Evolutionary conservation across 345 rosid genomes (phyloP).

Genomic region (Bruguiera gymnorhiza): DNA sequence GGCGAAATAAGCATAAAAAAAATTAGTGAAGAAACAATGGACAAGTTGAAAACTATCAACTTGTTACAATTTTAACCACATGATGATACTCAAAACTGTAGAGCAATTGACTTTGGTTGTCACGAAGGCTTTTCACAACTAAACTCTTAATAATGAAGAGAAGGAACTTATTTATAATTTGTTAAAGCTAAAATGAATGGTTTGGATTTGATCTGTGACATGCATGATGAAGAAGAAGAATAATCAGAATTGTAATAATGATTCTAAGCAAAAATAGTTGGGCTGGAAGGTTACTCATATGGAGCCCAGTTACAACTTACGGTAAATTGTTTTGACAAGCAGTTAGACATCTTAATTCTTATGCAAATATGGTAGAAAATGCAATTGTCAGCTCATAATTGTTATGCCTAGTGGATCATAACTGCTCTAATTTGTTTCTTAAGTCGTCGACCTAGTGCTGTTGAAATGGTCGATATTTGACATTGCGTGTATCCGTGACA

Average conservation of each 20-base stretch:
- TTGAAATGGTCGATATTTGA: too few relatives aligned
- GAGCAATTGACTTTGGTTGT: neutral
- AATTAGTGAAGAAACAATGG: neutral
- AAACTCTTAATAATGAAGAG: neutral
- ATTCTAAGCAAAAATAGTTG: neutral
- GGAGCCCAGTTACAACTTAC: too few relatives aligned
- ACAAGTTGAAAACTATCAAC: neutral
- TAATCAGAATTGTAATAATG: neutral
- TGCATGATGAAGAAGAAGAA: neutral
- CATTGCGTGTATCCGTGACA: too few relatives aligned
- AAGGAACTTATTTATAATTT: slow-evolving; percentile 2
- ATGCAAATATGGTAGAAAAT: too few relatives aligned
- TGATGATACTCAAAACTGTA: neutral
- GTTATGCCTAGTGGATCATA: too few relatives aligned
- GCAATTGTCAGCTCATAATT: too few relatives aligned
- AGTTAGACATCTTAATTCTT: too few relatives aligned
- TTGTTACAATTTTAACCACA: neutral
- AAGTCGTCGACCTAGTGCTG: too few relatives aligned
- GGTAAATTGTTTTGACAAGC: too few relatives aligned
- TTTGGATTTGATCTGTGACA: slow-evolving; percentile 2
- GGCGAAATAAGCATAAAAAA: neutral
- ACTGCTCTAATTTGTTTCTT: too few relatives aligned
- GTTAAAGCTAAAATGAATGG: neutral
- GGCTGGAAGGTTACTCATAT: neutral
- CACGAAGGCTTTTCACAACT: neutral